Base-by-base conservation (phyloP, 495 filamentous ascomycete species). In the Pyronema domesticum region DNA sequence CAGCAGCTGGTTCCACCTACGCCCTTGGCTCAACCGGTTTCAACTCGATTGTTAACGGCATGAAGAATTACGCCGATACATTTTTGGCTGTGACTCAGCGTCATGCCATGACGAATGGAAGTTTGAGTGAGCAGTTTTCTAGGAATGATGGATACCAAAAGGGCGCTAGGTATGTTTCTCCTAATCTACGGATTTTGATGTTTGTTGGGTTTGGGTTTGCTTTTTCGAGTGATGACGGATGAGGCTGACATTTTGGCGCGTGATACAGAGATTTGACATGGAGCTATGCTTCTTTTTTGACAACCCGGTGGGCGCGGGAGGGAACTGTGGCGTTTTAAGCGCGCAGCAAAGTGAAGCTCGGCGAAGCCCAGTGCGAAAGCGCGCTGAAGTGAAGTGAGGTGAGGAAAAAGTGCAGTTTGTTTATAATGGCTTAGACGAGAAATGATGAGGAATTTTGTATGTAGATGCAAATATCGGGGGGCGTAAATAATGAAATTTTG, bases 51-150 rank as follows among this genome's bases (percentile, higher is more conserved):
- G 64, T 75, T 7, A 59, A 64, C 5, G 74, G 73, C 0, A 69
- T 80, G 0, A 75, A 70, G 51, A 68, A 65, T 3, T 81, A 81
- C 53, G 79, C 78, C 2, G 79, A 83, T 60, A 75, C 74, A 18
- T 83, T 81, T 55, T 70, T 76, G 1, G 66, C 69, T 7, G 59
- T 76, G 3, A 69, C 75, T 11, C 52, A 71, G 44, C 64, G 73
- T 56, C 78, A 73, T 62, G 80, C 62, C 40, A 73, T 61, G 40
- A 48, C 59, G 13, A 73, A 76, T 37, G 80, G 80, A 6, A 72
- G 74, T 8, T 55, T 80, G 40, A 68, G 71, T 6, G 80, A 83
- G 58, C 79, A 83, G 57, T 82, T 73, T 63, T 64, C 70, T 56
- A 73, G 71, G 5, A 53, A 9, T 10, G 60, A 63, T 45, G 59